Evolutionary conservation across 805 yeast genomes (phyloP).

Genomic region (Metschnikowia kofuensis): DNA sequence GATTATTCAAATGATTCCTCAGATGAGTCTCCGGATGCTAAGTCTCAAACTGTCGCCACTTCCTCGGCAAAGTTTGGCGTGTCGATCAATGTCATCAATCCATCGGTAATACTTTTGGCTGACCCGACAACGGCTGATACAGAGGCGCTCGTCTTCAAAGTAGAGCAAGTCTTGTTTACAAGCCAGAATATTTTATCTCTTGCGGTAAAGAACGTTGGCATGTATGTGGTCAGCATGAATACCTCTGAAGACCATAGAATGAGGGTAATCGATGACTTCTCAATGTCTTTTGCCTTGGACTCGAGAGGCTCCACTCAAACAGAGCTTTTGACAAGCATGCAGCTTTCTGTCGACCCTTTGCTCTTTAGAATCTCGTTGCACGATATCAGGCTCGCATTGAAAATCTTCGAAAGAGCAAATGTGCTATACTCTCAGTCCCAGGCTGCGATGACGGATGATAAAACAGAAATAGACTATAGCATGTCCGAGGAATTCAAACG

Average conservation of each 20-base stretch:
- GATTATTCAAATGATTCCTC: not conserved
- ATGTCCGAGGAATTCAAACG: conserved; percentile 65
- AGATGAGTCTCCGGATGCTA: not conserved
- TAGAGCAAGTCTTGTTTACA: conserved; percentile 71
- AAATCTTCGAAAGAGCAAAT: conserved; percentile 70
- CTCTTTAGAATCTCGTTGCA: conserved; percentile 78
- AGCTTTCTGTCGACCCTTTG: conserved; percentile 74
- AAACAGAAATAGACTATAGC: conserved; percentile 28
- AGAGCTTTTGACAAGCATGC: conserved; percentile 59
- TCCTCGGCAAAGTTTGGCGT: conserved; percentile 38
- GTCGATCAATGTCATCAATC: conserved; percentile 68
- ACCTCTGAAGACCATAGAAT: conserved; percentile 57
- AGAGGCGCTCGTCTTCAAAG: conserved; percentile 87
- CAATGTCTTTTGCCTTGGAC: conserved; percentile 72
- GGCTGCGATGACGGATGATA: conserved; percentile 10
- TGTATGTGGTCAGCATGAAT: conserved; percentile 80
- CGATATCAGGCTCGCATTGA: conserved; percentile 78
- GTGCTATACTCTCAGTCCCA: conserved; percentile 40
- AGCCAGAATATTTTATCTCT: conserved; percentile 65
- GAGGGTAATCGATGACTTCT: conserved; percentile 85
- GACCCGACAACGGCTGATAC: conserved; percentile 67
- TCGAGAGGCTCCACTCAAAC: conserved; percentile 60
- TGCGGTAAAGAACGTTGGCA: conserved; percentile 75
- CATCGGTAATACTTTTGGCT: conserved; percentile 76
- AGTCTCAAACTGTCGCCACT: not conserved